Conservation (phyloP, 106 monocot genomes). For the Vanilla planifolia region DNA sequence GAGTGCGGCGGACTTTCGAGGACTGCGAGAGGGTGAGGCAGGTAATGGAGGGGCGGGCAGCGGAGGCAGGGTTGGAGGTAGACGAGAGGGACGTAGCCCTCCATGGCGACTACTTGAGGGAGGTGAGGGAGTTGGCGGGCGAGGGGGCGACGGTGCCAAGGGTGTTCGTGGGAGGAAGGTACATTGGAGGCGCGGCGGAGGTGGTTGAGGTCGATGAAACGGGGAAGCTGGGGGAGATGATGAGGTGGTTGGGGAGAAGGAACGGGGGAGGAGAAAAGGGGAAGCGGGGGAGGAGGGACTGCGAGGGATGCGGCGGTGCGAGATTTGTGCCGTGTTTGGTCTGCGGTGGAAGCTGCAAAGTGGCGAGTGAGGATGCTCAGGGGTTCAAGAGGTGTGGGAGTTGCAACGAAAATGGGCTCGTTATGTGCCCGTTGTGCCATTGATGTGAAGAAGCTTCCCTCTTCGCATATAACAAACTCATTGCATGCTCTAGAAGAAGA, state of each 20-base stretch:
- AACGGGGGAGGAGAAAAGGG: conserved; percentile 10
- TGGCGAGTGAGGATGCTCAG: conserved; percentile 44
- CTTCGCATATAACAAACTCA: too few species aligned
- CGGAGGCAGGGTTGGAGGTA: conserved; percentile 29
- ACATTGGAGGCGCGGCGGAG: conserved; percentile 73
- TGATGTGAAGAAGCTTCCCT: conserved; percentile 5
- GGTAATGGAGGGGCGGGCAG: conserved; percentile 43
- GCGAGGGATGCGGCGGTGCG: conserved; percentile 73
- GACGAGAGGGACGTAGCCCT: conserved; percentile 91
- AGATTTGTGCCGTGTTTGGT: conserved; percentile 81
- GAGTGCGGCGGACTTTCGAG: conserved; percentile 84
- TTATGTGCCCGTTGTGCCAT: conserved; percentile 64
- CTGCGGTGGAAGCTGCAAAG: conserved; percentile 86
- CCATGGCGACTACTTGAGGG: conserved; percentile 75
- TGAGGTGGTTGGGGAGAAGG: conserved; percentile 37
- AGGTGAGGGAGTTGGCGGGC: conserved; percentile 59
- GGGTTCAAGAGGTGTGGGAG: conserved; percentile 42
- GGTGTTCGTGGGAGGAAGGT: conserved; percentile 74
- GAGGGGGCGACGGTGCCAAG: conserved; percentile 61
- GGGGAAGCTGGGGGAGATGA: conserved; percentile 64
- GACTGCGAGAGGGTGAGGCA: conserved; percentile 68
- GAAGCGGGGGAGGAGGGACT: conserved; percentile 31
- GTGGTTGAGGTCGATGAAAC: conserved; percentile 60
- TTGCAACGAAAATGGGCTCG: conserved; percentile 93
- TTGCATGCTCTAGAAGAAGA: too few species aligned